Base-by-base conservation (phyloP, 805 yeast genomes). In the Candida stauntonica region DNA sequence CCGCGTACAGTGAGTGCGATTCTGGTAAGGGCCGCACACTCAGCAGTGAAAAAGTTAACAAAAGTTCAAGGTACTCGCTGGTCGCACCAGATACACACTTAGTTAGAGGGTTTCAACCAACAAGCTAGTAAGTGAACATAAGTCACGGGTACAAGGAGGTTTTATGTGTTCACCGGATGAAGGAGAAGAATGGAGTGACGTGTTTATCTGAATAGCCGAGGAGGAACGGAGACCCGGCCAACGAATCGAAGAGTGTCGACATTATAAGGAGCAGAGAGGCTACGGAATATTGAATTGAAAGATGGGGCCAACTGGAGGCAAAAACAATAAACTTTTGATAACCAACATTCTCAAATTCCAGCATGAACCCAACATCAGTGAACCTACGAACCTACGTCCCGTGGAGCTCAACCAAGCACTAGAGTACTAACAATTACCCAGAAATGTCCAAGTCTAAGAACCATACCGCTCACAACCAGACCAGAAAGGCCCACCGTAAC, bases 401-500 rank as follows among this genome's bases (percentile, higher is more conserved):
- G 19, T 4, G n/a, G n/a, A n/a, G n/a, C n/a, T n/a, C n/a, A n/a
- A n/a, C n/a, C n/a, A n/a, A n/a, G n/a, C n/a, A n/a, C n/a, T n/a
- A n/a, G n/a, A n/a, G n/a, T 36, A 53, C 58, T 54, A 52, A 67
- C 70, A 58, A 64, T 23, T 41, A 17, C 17, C 38, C 15, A 64
- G 66, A 70, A 75, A 91, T 93, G 99, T 71, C 99, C 73, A 93
- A 93, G 79, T 91, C 98, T 60, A 93, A 93, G 96, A 93, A 93
- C 78, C 98, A 93, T 73, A 93, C 99, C 75, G 89, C 88, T 76
- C 99, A 93, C 77, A 93, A 93, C 94, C 98, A 91, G 77, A 86
- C 84, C 88, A 85, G 75, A 72, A 93, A 93, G 94, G 98, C 98
- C 67, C 99, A 93, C 97, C 89, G 83, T 71, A 93, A 93, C 85